Base-by-base conservation (phyloP, 148 eudicot species). In the Oxyria digyna region DNA sequence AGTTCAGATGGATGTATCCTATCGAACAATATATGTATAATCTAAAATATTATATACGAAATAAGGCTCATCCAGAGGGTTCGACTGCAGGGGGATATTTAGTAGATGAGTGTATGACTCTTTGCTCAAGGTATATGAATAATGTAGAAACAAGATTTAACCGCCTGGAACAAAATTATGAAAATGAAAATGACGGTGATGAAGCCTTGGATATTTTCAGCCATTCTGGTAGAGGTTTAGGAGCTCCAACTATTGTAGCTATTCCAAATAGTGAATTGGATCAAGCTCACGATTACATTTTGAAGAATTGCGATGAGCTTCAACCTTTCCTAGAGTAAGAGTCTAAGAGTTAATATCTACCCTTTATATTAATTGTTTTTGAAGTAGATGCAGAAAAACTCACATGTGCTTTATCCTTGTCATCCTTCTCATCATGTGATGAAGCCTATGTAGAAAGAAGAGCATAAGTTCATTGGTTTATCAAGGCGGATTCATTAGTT, bases 1-100 rank as follows among this genome's bases (percentile, higher is more conserved):
- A 69, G 6, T 68, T 14, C 6, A 20, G 71, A 38, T 77, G 71
- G 73, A 77, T 77, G 76, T 77, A 69, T 26, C 69, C 49, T 5
- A 63, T 74, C 45, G 74, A 78, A 31, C 63, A 57, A 26, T 24
- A 37, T 11, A 57, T 78, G 55, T 27, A 24, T 3, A 74, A 26
- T 9, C 45, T 70, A 1, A 73, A 77, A 32, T 35, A 62, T 9
- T 77, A 73, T 43, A 33, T 73, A 3, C 32, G 63, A 3, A 77
- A 73, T 18, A 8, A 38, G n/a, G 71, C 74, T 42, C 59, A 35
- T 59, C 80, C 74, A 3, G 76, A 78, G 57, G 78, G 46, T 12
- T 78, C 67, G 0, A 75, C 74, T 6, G 69, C 80, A 0, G 71
- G 70, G 42, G 75, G 74, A 8, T 72, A 68, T 31, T 11, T 75